Conservation (phyloP, 2,329 filamentous ascomycete genomes). For the Stachybotrys chartarum region DNA sequence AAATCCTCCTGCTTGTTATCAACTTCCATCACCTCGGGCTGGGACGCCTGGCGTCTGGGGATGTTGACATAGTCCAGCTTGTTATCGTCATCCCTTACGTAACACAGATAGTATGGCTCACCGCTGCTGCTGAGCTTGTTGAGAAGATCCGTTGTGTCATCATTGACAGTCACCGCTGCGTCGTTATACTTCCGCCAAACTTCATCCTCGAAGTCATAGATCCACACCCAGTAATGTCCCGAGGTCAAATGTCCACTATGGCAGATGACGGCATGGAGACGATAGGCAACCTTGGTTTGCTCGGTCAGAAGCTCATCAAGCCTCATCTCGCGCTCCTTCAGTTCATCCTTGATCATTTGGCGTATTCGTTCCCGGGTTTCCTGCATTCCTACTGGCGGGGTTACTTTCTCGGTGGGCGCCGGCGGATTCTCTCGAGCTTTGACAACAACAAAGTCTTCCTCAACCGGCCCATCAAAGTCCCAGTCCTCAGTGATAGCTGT, state of each 20-base stretch:
- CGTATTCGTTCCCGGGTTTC: constrained; percentile 20
- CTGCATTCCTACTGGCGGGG: constrained; percentile 9
- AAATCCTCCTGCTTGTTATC: not conserved
- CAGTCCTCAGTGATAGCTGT: constrained; percentile 18
- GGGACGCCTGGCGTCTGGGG: constrained; percentile 27
- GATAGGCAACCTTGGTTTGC: constrained; percentile 63
- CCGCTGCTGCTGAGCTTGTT: constrained; percentile 58
- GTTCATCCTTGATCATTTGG: constrained; percentile 39
- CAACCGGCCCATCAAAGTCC: constrained; percentile 30
- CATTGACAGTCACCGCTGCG: constrained; percentile 63
- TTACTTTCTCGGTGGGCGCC: not conserved
- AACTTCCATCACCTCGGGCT: constrained; percentile 4
- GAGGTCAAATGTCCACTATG: constrained; percentile 67
- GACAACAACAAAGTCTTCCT: constrained; percentile 26
- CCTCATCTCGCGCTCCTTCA: constrained; percentile 17
- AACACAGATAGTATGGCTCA: constrained; percentile 78
- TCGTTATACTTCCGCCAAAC: constrained; percentile 97
- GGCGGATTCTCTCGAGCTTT: constrained; percentile 6
- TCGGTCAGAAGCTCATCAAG: constrained; percentile 31
- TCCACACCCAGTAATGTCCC: constrained; percentile 97
- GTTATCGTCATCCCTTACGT: constrained; percentile 64
- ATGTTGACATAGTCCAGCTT: constrained; percentile 47
- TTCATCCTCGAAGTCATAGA: constrained; percentile 75
- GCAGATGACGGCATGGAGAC: constrained; percentile 86
- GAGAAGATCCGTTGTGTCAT: constrained; percentile 62